Percentiles rank a stretch among this genome's conserved stretches.
Conservation (phyloP, 1,139 yeast genomes). For the Yamadazyma sp. region DNA sequence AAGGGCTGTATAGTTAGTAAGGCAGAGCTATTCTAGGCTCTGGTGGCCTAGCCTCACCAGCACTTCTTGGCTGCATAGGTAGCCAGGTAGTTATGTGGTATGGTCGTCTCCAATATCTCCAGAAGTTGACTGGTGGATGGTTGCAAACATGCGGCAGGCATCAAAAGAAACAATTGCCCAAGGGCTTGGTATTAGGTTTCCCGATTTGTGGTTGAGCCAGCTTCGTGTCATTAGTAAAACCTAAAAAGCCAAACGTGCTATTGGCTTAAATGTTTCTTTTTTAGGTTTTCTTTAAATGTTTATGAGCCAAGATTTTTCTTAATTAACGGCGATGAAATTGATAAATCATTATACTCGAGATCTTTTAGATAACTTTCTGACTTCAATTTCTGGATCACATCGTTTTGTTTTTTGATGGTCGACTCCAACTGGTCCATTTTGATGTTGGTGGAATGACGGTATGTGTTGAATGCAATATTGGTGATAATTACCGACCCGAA, state of each 20-base stretch:
- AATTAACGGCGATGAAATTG: slow-evolving; percentile 14
- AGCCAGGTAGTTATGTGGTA: too few relatives aligned
- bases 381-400: slow-evolving; percentile 10
- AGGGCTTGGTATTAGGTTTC: too few relatives aligned
- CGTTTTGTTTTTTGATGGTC: slow-evolving; percentile 17
- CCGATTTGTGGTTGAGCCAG: too few relatives aligned
- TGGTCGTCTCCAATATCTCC: too few relatives aligned
- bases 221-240: too few relatives aligned
- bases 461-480: slow-evolving; percentile 22
- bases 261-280: slow-evolving; percentile 1
- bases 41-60: too few relatives aligned
- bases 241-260: neutral
- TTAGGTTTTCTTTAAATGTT: neutral
- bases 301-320: slow-evolving; percentile 7
- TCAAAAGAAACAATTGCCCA: too few relatives aligned
- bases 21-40: too few relatives aligned
- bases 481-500: slow-evolving; percentile 23
- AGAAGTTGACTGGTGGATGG: too few relatives aligned
- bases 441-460: slow-evolving; percentile 19
- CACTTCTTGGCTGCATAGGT: too few relatives aligned
- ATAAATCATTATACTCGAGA: slow-evolving; percentile 8
- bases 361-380: slow-evolving; percentile 5
- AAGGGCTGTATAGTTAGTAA: too few relatives aligned
- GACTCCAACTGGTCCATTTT: slow-evolving; percentile 15
- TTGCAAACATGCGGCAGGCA: too few relatives aligned